Evolutionary conservation across 192 early-diverging fungal genomes (phyloP), one percentile per base, ranked within the genome.

Genomic region (Chytriomyces sp.): DNA sequence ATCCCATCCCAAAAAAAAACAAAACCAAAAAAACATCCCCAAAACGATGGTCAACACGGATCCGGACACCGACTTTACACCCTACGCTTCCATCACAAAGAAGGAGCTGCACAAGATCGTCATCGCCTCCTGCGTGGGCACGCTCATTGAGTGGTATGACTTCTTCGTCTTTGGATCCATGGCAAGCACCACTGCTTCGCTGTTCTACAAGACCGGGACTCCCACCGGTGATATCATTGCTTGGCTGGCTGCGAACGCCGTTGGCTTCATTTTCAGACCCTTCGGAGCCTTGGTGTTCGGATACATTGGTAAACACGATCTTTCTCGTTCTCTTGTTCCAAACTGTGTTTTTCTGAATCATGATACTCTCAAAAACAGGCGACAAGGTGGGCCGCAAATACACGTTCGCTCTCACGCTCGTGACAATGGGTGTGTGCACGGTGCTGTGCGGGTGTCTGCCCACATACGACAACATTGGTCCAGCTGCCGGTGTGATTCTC

Each of bases 151-250:
- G 53, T 77, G 79, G 79, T 80, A 80, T 48, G 79, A 80, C 59
- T 80, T 80, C 57, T 80, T 80, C 72, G 69, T 80, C 7, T 80
- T 80, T 79, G 79, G 78, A 20, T 68, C 75, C 7, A 59, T 80
- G 11, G 72, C 57, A 13, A 10, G 72, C 20, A 80, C 79, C 7
- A 72, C 50, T 4, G 35, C 70, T 11, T 61, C 79, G 0, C 18
- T 16, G 24, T 80, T 80, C 49, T 80, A 80, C 48, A 53, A 72
- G 24, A 67, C 74, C 4, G 69, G 53, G 2, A 80, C 80, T 9
- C 45, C 68, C 2, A 13, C n/a, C 35, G 80, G 78, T 18, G 77
- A 16, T 20, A 46, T 72, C 8, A 81, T 81, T n/a, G 43, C 45
- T 20, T 79, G 68, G 69, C 47, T 81, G 23, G 75, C 68, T 18